Evolutionary conservation across 306 rosid species (phyloP), one percentile per base, ranked within the genome.

Genomic region (Sophora flavescens): DNA sequence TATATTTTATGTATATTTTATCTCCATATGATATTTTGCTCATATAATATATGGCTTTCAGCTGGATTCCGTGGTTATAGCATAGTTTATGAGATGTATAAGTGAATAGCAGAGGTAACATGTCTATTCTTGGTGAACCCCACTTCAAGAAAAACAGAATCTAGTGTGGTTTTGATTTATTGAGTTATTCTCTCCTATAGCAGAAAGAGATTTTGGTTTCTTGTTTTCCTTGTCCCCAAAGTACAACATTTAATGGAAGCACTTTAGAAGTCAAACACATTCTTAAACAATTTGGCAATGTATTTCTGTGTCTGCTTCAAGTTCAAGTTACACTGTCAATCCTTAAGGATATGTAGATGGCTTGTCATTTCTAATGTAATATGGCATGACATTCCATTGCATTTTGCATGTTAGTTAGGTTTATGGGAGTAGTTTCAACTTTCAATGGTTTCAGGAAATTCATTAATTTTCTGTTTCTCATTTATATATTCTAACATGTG

Each of bases 1-100:
- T 68, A 41, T 63, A 38, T 72, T 73, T 70, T 81, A 68, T 74
- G 73, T 18, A 41, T 41, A 65, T 6, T 17, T 41, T 62, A 52
- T 22, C 39, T 70, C 56, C 39, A 65, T 53, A 22, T 75, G 68
- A 59, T 78, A 79, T 67, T 67, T 56, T 28, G 56, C 80, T 72
- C 33, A 65, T 39, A 70, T 79, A 52, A 33, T 75, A 48, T 80
- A 48, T 79, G 73, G 45, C 57, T 48, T 63, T 82, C 30, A 74
- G 80, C 56, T 54, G 53, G 48, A 83, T 85, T 79, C 15, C 62
- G 5, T 13, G 45, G 80, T 45, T 51, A 36, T 75, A 60, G 35
- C 60, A 72, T 26, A 18, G 48, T 68, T 72, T 42, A 28, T 66
- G 13, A n/a, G n/a, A 48, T 56, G 56, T 13, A 7, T 22, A 41